Evolutionary conservation across 306 rosid genomes (phyloP), one percentile per base, ranked within the genome.

Genomic region (Rosa rugosa): DNA sequence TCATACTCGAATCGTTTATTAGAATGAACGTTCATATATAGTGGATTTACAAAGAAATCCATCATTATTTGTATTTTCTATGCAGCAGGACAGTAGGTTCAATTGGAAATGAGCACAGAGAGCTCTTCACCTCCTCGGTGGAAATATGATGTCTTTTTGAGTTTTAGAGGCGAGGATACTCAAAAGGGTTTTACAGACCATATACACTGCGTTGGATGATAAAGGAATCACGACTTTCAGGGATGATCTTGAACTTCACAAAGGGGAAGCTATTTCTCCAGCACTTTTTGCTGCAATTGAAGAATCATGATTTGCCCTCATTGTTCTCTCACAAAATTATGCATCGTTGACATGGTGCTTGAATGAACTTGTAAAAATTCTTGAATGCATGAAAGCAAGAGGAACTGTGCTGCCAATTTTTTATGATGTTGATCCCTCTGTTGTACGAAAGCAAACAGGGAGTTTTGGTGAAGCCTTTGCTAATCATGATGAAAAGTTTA

Each of bases 281-380:
- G 63, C 23, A 1, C 27, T 56, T n/a, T 17, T 9, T 20, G 25
- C 27, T 56, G 63, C 63, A 56, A 56, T 56, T 20, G 31, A 56
- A 8, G 63, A 56, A n/a, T n/a, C 63, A 2, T n/a, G 63, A 22
- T 18, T 56, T n/a, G 1, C 31, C 8, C 0, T 68, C 16, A 45
- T 77, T 51, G 22, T 77, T 49, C 73, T 77, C 13, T 77, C 80
- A 18, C 1, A 38, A 38, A 41, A 18, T 22, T 77, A 77, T 23
- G 54, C 80, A 3, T 27, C 54, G 16, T 77, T 75, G 22, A 67
- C 54, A 6, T 77, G 80, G 80, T 77, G 80, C 75, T 77, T 77
- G 80, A 27, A 45, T 42, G 75, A 66, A 31, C 4, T 77, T 36
- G 67, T 49, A 1, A 67, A 14, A 40, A 68, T 77, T 54, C 54